Evolutionary conservation across 2,329 filamentous ascomycete species (phyloP), one percentile per base, ranked within the genome.

Genomic region (Dactylellina leptospora): DNA sequence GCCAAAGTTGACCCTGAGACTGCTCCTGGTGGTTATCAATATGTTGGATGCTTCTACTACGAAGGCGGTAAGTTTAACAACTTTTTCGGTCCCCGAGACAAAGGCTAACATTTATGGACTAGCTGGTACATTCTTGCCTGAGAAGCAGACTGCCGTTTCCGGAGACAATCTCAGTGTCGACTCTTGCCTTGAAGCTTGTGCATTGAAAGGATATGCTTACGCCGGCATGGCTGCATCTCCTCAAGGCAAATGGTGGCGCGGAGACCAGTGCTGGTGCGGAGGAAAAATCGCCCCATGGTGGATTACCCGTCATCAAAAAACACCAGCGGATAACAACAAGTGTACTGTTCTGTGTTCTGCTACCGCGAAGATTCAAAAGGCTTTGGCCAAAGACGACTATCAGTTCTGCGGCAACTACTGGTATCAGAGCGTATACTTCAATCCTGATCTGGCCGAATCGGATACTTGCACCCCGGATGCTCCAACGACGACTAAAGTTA

Each of bases 161-260:
- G 59, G 59, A 20, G 59, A 62, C 18, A 62, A 62, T 28, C n/a
- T 62, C 22, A 54, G 47, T 36, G 36, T 51, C 18, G 59, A 62
- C 16, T 44, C 36, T 10, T 62, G 59, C 16, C 20, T 54, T 13
- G 47, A 62, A 18, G 36, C 25, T 25, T 62, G 59, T 13, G 16
- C 59, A 13, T 2, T 4, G 8, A 33, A 54, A 16, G 59, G 59
- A 11, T 62, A 45, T n/a, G 47, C 59, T 10, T 54, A 62, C 10
- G 59, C 59, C 4, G 59, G 59, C 27, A 53, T 47, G 45, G 23
- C 42, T 28, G 33, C 51, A 22, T 23, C 51, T 11, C 20, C 33
- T 5, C 9, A 25, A 27, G 45, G 45, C 30, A 23, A 20, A 13
- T 40, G 28, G 18, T 25, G 8, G 6, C 28, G 22, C 20, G 56